These are phyloP conservation scores for Populus euphratica DNA, from an alignment of 345 rosid genomes.

Conservation along the genomic window DNA sequence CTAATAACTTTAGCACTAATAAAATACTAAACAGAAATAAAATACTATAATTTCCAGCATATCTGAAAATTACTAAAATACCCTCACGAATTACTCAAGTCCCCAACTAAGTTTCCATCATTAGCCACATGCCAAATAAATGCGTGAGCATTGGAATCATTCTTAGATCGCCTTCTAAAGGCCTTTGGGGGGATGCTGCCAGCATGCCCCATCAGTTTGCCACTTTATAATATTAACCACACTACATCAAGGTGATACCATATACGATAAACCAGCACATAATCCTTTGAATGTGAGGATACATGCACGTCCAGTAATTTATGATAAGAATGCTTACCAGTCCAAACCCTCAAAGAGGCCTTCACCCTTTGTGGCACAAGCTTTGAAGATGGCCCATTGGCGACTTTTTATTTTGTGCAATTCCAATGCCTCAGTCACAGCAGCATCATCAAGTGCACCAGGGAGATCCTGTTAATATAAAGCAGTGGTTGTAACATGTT, in stretches of 20 bases:
- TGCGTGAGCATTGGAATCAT: no score
- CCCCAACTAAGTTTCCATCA: no score
- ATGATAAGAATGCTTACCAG: constrained; percentile 18
- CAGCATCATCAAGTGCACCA: constrained; percentile 26
- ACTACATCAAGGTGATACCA: not conserved
- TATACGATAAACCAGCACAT: not conserved
- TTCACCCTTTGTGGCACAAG: constrained; percentile 27
- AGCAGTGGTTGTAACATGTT: not conserved
- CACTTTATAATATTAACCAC: not conserved
- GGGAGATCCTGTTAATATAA: constrained; percentile 15
- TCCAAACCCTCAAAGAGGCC: constrained; percentile 28
- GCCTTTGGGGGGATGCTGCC: no score
- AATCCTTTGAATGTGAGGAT: not conserved
- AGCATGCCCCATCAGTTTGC: not conserved
- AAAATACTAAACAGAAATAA: no score
- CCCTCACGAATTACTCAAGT: no score
- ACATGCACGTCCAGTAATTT: not conserved
- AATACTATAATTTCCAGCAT: no score
- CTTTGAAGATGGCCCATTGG: constrained; percentile 31
- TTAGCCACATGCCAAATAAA: no score
- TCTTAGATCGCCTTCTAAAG: no score
- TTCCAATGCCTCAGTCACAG: constrained; percentile 26
- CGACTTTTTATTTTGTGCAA: constrained; percentile 26
- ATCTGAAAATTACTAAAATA: no score
- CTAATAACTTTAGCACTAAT: no score